Percentiles rank a stretch among this genome's conserved stretches.
These are phyloP conservation scores for Fremontodendron californicum DNA, from an alignment of 345 rosid species.

Conservation along the genomic window DNA sequence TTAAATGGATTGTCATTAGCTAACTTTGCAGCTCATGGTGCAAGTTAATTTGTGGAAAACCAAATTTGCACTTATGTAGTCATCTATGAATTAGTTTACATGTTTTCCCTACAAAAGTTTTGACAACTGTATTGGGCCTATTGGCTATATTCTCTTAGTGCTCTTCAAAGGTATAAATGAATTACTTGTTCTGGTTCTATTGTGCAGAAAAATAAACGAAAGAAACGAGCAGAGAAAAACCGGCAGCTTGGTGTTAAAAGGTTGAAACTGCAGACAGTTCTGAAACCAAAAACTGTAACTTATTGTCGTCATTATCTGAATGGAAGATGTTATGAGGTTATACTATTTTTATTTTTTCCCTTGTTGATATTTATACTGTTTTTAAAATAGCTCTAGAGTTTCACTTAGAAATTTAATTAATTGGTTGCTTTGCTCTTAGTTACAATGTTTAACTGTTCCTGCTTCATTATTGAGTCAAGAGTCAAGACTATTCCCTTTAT, in stretches of 20 bases:
- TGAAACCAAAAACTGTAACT: constrained; percentile 51
- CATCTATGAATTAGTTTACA: constrained; percentile 1
- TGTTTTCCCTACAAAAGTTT: constrained; percentile 1
- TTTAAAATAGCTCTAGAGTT: neutral
- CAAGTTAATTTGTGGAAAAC: neutral
- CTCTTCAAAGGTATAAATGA: constrained; percentile 6
- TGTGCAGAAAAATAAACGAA: constrained; percentile 58
- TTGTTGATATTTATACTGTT: constrained; percentile 1
- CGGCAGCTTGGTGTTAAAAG: constrained; percentile 76
- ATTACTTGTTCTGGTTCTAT: constrained; percentile 14
- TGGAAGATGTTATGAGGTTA: constrained; percentile 84
- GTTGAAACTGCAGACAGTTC: constrained; percentile 60
- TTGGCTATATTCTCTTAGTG: neutral
- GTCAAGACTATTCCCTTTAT: neutral
- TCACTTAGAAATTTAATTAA: neutral
- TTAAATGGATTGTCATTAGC: neutral
- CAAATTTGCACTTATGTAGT: neutral
- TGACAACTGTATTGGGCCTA: neutral
- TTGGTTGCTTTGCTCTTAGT: neutral
- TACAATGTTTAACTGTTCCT: neutral
- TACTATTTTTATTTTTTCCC: constrained; percentile 3
- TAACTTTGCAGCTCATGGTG: neutral
- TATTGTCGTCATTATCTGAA: constrained; percentile 70
- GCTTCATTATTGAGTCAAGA: neutral
- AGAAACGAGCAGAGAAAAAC: constrained; percentile 71